phyloP scores from a whole-genome alignment of 73 alveolate genomes.

The Blepharisma japonicum region DNA sequence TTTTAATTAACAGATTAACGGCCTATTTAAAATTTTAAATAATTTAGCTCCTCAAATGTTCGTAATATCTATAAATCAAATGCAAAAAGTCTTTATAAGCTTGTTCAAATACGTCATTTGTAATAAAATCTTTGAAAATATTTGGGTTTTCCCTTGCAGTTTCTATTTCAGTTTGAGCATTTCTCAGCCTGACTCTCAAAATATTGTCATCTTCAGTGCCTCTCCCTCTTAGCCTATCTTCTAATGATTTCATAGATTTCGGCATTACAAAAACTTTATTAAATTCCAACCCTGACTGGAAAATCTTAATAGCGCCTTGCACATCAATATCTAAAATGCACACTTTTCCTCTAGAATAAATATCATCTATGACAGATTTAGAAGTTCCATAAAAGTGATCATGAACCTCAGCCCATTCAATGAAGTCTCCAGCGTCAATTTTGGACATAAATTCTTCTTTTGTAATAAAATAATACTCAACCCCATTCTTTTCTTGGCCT shows the following conservation, averaged over 20 bases:
- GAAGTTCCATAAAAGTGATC: constrained; percentile 69
- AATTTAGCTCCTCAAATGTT: background rate
- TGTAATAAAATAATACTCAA: constrained; percentile 57
- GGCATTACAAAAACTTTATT: constrained; percentile 78
- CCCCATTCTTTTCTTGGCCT: constrained; percentile 47
- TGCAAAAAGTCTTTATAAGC: constrained; percentile 17
- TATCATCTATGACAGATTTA: constrained; percentile 57
- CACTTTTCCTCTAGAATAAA: constrained; percentile 63
- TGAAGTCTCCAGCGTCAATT: constrained; percentile 57
- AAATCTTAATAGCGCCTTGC: constrained; percentile 74
- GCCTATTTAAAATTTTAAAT: no score
- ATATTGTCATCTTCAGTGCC: constrained; percentile 36
- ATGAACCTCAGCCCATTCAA: constrained; percentile 52
- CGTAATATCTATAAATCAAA: constrained; percentile 8
- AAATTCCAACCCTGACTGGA: constrained; percentile 64
- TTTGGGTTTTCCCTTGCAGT: background rate
- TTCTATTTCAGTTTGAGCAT: constrained; percentile 26
- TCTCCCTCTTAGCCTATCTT: constrained; percentile 72
- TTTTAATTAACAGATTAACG: no score
- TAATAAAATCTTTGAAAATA: constrained; percentile 13
- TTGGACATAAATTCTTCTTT: constrained; percentile 70
- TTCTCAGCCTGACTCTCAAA: constrained; percentile 1
- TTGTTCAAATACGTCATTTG: background rate
- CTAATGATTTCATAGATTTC: constrained; percentile 69
- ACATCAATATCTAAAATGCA: constrained; percentile 74